Evolutionary conservation across 768 basidiomycete genomes (phyloP).

Genomic region (Lepiota venenata): DNA sequence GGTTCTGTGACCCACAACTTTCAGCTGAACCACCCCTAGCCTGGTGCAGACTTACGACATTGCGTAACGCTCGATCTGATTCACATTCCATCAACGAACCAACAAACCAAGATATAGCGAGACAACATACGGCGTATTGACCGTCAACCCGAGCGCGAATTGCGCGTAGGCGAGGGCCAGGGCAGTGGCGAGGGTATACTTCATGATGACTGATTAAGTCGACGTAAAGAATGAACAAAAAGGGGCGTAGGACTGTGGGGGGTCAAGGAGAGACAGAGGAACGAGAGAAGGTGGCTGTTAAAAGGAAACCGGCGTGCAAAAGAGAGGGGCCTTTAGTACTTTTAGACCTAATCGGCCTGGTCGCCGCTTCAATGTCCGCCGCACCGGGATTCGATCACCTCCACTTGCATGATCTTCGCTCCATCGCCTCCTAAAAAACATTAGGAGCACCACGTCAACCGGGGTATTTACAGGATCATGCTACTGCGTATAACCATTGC

Average conservation of each 20-base stretch:
- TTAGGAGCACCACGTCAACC: too few relatives aligned
- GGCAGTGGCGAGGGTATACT: conserved; percentile 30
- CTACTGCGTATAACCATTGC: too few relatives aligned
- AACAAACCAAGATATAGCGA: neutral
- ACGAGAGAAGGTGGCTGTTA: conserved; percentile 12
- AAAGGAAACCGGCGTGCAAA: conserved; percentile 9
- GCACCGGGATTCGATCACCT: neutral
- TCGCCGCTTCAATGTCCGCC: conserved; percentile 30
- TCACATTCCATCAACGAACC: neutral
- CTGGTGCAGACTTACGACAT: conserved; percentile 28
- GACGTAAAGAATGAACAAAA: conserved; percentile 11
- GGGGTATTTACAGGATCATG: too few relatives aligned
- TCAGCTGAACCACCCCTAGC: neutral
- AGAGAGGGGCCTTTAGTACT: conserved; percentile 19
- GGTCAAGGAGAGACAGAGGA: conserved; percentile 9
- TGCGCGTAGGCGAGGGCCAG: conserved; percentile 33
- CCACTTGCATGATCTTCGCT: neutral
- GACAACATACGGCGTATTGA: conserved; percentile 66
- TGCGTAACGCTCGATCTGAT: conserved; percentile 26
- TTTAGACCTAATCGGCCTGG: conserved; percentile 11
- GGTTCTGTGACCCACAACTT: conserved; percentile 57
- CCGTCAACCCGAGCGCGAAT: conserved; percentile 39
- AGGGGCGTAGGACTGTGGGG: conserved; percentile 7
- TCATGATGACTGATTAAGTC: conserved; percentile 27
- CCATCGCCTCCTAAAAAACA: conserved; percentile 16